These are phyloP conservation scores for Odontarrhena argentea DNA, from an alignment of 345 rosid species.

Conservation along the genomic window DNA sequence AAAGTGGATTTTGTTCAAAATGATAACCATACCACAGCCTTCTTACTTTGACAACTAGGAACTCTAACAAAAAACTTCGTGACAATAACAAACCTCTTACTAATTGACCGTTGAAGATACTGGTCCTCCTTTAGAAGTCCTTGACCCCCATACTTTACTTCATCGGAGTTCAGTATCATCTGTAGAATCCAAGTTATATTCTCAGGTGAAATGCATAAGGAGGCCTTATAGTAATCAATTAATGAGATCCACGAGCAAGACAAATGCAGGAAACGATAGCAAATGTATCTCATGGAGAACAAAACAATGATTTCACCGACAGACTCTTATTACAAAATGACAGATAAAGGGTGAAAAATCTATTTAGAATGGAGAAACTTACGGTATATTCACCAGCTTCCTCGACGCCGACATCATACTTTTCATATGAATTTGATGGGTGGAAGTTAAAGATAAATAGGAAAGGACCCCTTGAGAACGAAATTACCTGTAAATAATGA, in stretches of 20 bases:
- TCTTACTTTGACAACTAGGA: constrained; percentile 16
- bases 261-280: constrained; percentile 1
- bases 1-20: constrained; percentile 23
- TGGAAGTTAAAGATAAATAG: constrained; percentile 89
- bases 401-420: constrained; percentile 71
- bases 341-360: not conserved
- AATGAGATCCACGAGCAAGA: constrained; percentile 1
- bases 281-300: not conserved
- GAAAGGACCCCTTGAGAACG: constrained; percentile 83
- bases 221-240: constrained; percentile 3
- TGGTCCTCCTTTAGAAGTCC: constrained; percentile 59
- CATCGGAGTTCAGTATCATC: constrained; percentile 82
- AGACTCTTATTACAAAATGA: constrained; percentile 3
- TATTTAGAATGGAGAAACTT: constrained; percentile 33
- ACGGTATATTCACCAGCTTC: constrained; percentile 98
- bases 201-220: constrained; percentile 14
- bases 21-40: constrained; percentile 12
- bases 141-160: constrained; percentile 74
- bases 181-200: constrained; percentile 36
- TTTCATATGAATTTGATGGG: constrained; percentile 65
- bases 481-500: constrained; percentile 64
- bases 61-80: constrained; percentile 15
- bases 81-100: constrained; percentile 55
- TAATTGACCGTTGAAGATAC: constrained; percentile 68
- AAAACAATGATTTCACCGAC: constrained; percentile 10